These are phyloP conservation scores for Trichoderma endophyticum DNA, from an alignment of 2,329 filamentous ascomycete genomes.

Conservation along the genomic window DNA sequence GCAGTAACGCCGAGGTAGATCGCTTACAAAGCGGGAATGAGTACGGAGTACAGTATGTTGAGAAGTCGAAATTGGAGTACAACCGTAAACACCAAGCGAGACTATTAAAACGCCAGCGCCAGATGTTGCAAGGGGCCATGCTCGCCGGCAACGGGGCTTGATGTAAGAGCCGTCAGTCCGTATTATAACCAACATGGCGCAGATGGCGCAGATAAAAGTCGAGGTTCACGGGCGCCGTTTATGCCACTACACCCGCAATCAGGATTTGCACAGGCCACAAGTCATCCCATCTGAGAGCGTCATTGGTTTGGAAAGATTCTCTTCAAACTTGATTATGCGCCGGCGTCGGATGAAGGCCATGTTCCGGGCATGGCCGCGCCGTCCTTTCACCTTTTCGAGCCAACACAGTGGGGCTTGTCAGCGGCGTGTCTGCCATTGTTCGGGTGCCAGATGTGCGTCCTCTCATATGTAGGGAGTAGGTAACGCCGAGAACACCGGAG, in stretches of 20 bases:
- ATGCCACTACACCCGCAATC: not conserved
- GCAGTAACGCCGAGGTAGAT: no score
- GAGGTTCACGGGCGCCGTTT: not conserved
- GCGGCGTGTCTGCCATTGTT: not conserved
- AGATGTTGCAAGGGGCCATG: not conserved
- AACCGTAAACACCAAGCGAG: not conserved
- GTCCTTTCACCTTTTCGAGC: not conserved
- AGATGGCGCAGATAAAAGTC: not conserved
- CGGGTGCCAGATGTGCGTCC: not conserved
- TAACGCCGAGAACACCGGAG: not conserved
- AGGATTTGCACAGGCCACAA: not conserved
- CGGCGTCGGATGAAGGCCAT: constrained; percentile 11
- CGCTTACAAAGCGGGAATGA: not conserved
- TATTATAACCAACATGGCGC: not conserved
- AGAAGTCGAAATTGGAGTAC: not conserved
- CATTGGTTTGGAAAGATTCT: not conserved
- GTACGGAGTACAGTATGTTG: not conserved
- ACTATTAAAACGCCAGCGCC: not conserved
- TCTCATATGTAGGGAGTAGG: not conserved
- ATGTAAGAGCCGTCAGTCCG: not conserved
- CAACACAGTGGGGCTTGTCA: constrained; percentile 7
- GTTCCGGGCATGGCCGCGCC: not conserved
- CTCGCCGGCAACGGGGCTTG: not conserved
- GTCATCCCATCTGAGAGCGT: not conserved
- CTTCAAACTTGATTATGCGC: not conserved